phyloP scores from a whole-genome alignment of 352 stramenopile species.

The Globisporangium polare region DNA sequence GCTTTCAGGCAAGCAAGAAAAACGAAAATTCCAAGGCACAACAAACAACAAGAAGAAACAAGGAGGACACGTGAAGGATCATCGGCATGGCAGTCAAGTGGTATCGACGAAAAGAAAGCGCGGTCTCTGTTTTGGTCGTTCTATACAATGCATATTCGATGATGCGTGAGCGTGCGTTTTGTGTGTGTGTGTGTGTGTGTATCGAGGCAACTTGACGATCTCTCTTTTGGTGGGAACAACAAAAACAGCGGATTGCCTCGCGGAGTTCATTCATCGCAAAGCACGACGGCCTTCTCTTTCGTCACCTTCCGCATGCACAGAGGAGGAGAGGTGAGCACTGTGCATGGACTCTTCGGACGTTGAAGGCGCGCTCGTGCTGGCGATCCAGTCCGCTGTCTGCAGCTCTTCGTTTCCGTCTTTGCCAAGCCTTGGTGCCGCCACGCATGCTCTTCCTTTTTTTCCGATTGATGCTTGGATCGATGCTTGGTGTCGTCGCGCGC shows the following conservation, averaged over 20 bases:
- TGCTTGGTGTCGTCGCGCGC: too few species aligned
- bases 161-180: conserved; percentile 4
- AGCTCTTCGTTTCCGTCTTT: background rate
- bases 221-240: conserved; percentile 5
- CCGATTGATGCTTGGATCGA: too few species aligned
- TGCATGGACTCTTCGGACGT: background rate
- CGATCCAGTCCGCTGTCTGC: too few species aligned
- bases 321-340: background rate
- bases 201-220: conserved; percentile 7
- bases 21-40: conserved; percentile 1
- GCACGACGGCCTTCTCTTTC: background rate
- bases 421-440: too few species aligned
- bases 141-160: conserved; percentile 15
- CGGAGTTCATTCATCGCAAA: background rate
- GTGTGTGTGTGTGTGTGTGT: conserved; percentile 6
- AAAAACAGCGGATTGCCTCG: background rate
- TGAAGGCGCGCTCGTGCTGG: background rate
- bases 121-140: conserved; percentile 13
- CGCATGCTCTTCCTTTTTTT: too few species aligned
- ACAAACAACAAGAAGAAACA: conserved; percentile 8
- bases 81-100: conserved; percentile 10
- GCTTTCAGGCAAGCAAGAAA: background rate
- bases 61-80: conserved; percentile 5
- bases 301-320: background rate
- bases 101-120: conserved; percentile 6